Conservation (phyloP, 202 grass and related monocot species). For the Eragrostis tef region DNA sequence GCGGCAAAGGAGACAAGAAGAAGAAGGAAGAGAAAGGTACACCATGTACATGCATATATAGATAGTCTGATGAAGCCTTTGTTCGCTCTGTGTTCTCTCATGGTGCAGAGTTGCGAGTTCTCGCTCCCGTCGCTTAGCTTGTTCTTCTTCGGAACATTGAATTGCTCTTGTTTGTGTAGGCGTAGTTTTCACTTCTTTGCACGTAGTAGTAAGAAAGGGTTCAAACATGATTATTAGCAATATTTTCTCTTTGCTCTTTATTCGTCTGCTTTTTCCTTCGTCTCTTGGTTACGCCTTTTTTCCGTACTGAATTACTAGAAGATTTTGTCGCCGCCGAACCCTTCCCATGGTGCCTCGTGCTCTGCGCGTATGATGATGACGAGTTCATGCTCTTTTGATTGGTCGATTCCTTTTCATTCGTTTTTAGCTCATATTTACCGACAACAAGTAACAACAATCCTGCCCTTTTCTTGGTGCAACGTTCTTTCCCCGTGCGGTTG, state of each 20-base stretch:
- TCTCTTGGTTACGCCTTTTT: background rate
- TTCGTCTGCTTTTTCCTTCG: slow-evolving; percentile 4
- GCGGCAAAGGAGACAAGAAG: slow-evolving; percentile 77
- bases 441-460: background rate
- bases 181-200: background rate
- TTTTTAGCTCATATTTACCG: background rate
- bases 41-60: background rate
- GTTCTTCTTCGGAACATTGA: slow-evolving; percentile 13
- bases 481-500: slow-evolving; percentile 37
- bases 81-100: background rate
- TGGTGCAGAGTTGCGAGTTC: background rate
- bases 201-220: background rate
- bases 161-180: background rate
- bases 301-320: background rate
- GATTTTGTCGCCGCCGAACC: background rate
- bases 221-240: slow-evolving; percentile 1
- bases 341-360: background rate
- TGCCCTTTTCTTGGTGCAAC: slow-evolving; percentile 17
- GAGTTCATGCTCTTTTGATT: background rate
- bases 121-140: background rate
- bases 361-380: background rate
- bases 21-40: slow-evolving; percentile 98
- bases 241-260: slow-evolving; percentile 32
- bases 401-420: background rate
- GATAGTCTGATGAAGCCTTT: background rate